A percentile compares a stretch with the other conserved stretches of the same genome.
Conservation (phyloP, 2,329 filamentous ascomycete species). For the Aureobasidium sp. region DNA sequence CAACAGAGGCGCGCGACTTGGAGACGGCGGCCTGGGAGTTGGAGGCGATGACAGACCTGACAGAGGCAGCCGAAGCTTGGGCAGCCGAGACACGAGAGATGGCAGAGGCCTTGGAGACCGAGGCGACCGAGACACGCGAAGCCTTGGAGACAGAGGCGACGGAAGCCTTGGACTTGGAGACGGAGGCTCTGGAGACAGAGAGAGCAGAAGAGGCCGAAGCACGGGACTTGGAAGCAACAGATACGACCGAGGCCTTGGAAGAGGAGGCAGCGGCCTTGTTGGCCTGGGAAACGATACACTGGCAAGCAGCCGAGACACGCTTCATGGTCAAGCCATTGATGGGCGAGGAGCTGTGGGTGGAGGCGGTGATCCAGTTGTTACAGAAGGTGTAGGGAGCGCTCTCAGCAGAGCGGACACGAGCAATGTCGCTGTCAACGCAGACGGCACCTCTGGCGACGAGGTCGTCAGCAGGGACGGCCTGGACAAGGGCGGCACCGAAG, state of each 20-base stretch:
- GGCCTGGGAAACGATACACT: conserved; percentile 12
- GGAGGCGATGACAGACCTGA: not conserved
- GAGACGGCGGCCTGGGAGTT: not conserved
- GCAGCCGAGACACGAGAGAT: not conserved
- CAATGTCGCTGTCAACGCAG: conserved; percentile 10
- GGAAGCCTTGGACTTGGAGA: conserved; percentile 9
- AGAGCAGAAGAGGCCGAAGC: not conserved
- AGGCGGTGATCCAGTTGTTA: not conserved
- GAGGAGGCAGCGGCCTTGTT: conserved; percentile 8
- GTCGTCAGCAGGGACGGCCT: conserved; percentile 3
- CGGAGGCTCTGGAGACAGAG: conserved; percentile 5
- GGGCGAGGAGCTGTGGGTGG: conserved; percentile 6
- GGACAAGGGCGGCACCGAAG: conserved; percentile 8
- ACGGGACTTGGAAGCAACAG: not conserved
- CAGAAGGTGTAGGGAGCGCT: not conserved
- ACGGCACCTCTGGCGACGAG: conserved; percentile 10
- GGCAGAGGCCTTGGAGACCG: conserved; percentile 6
- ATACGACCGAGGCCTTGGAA: not conserved
- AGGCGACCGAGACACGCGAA: conserved; percentile 7
- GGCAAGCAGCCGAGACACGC: conserved; percentile 13
- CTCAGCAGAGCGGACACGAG: conserved; percentile 6
- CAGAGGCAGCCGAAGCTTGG: not conserved
- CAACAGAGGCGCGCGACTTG: not conserved
- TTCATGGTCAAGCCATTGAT: conserved; percentile 10
- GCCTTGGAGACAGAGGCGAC: conserved; percentile 5